phyloP scores from a whole-genome alignment of 2,329 filamentous ascomycete genomes.

The Fusarium incarnatum region DNA sequence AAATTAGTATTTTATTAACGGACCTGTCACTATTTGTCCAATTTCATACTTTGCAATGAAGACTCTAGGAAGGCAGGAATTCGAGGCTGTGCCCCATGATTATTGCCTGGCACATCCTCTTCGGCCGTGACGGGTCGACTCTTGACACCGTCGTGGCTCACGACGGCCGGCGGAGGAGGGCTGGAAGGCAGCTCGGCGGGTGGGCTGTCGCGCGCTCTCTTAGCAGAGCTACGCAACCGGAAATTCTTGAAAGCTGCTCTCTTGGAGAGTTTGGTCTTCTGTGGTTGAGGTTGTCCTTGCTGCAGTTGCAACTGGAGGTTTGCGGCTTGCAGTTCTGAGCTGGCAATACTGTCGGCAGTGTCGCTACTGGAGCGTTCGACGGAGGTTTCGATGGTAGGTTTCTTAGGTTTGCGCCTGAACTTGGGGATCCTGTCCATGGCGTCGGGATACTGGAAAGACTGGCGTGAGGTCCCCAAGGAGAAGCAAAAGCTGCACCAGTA shows the following conservation, averaged over 20 bases:
- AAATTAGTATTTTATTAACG: slow-evolving; percentile 19
- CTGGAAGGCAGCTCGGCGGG: slow-evolving; percentile 49
- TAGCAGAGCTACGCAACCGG: slow-evolving; percentile 58
- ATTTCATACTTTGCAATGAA: slow-evolving; percentile 52
- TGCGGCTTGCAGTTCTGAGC: slow-evolving; percentile 43
- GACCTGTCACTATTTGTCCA: neutral
- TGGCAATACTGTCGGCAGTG: slow-evolving; percentile 46
- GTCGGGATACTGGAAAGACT: slow-evolving; percentile 18
- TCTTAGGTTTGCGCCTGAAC: slow-evolving; percentile 59
- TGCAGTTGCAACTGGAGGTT: slow-evolving; percentile 39
- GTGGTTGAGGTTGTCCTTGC: slow-evolving; percentile 27
- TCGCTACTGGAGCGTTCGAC: slow-evolving; percentile 51
- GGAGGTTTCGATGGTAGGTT: slow-evolving; percentile 56
- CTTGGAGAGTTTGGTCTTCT: slow-evolving; percentile 46
- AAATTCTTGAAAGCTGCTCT: slow-evolving; percentile 59
- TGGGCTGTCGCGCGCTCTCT: slow-evolving; percentile 60
- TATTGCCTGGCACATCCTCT: slow-evolving; percentile 27
- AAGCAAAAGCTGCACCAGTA: slow-evolving; percentile 20
- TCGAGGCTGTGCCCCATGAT: slow-evolving; percentile 30
- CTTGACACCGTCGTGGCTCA: slow-evolving; percentile 53
- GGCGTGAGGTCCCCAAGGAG: slow-evolving; percentile 26
- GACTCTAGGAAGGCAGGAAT: slow-evolving; percentile 56
- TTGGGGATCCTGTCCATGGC: slow-evolving; percentile 58
- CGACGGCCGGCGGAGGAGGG: slow-evolving; percentile 50
- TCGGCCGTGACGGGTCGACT: slow-evolving; percentile 42